These are phyloP conservation scores for Diaporthe sp. DNA, from an alignment of 2,329 filamentous ascomycete species.

Conservation along the genomic window DNA sequence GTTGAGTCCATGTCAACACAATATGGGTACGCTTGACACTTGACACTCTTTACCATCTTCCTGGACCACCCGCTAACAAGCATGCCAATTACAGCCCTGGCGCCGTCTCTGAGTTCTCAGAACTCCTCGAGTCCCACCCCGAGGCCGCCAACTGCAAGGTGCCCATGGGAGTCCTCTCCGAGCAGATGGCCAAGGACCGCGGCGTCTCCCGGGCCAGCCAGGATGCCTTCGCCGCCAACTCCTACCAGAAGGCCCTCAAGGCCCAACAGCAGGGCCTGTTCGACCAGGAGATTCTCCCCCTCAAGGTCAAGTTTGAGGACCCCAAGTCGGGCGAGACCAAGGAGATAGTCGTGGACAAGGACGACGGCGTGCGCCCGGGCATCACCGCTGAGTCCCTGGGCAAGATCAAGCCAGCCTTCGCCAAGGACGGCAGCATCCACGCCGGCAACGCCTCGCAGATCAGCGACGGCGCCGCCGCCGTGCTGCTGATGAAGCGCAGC, in stretches of 20 bases:
- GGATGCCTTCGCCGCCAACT: constrained; percentile 93
- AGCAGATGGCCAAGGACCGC: constrained; percentile 93
- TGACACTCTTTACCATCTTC: too few species aligned
- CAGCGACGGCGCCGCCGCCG: constrained; percentile 94
- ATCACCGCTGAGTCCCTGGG: constrained; percentile 89
- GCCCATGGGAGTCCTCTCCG: constrained; percentile 93
- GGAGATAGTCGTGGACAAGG: constrained; percentile 84
- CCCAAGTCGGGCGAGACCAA: constrained; percentile 90
- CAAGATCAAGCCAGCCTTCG: constrained; percentile 93
- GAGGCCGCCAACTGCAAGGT: constrained; percentile 97
- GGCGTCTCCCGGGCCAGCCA: constrained; percentile 79
- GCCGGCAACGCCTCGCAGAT: constrained; percentile 97
- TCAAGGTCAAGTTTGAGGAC: constrained; percentile 90
- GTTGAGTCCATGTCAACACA: constrained; percentile 96
- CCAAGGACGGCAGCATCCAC: constrained; percentile 93
- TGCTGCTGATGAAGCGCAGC: constrained; percentile 94
- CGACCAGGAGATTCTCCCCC: constrained; percentile 88
- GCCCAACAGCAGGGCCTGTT: constrained; percentile 93
- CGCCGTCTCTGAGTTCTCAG: constrained; percentile 93
- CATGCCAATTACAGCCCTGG: constrained; percentile 69
- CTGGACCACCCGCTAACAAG: neutral
- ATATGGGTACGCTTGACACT: constrained; percentile 77
- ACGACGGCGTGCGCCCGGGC: constrained; percentile 88
- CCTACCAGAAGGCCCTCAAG: constrained; percentile 89
- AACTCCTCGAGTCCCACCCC: constrained; percentile 84